Conservation (phyloP, 495 filamentous ascomycete genomes). For the Parachaetomium inaequale region DNA sequence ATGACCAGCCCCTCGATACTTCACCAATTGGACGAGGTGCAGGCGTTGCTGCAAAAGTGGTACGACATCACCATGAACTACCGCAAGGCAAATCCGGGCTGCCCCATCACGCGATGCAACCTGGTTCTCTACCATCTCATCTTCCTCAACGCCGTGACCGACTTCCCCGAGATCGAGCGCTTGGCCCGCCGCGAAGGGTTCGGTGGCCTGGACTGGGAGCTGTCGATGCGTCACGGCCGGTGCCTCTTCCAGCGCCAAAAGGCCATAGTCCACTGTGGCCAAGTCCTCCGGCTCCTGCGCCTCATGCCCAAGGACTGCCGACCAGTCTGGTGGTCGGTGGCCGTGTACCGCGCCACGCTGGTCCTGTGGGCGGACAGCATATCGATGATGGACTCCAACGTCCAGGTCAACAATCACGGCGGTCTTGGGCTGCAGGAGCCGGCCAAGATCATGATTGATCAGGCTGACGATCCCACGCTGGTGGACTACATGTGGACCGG, state of each 20-base stretch:
- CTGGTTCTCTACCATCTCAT: conserved; percentile 63
- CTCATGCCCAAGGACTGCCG: conserved; percentile 42
- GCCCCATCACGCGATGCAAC: conserved; percentile 48
- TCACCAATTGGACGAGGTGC: conserved; percentile 51
- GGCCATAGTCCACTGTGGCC: conserved; percentile 58
- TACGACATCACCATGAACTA: conserved; percentile 47
- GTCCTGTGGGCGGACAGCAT: conserved; percentile 50
- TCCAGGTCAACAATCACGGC: conserved; percentile 29
- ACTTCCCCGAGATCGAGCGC: conserved; percentile 57
- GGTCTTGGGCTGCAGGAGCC: background rate
- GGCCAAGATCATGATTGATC: conserved; percentile 39
- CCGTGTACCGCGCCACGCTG: conserved; percentile 50
- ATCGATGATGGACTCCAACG: conserved; percentile 32
- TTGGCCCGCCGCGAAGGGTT: conserved; percentile 52
- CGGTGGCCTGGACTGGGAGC: conserved; percentile 47
- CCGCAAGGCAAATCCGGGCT: conserved; percentile 34
- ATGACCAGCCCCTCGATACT: conserved; percentile 52
- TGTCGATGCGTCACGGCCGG: conserved; percentile 45
- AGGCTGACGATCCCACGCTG: conserved; percentile 36
- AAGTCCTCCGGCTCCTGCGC: conserved; percentile 52
- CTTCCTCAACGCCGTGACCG: conserved; percentile 55
- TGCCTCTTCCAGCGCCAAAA: conserved; percentile 54
- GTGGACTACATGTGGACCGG: conserved; percentile 38
- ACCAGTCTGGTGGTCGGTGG: conserved; percentile 54
- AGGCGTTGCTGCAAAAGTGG: conserved; percentile 56